A percentile compares a stretch with the other conserved stretches of the same genome.
Conservation (phyloP, 306 rosid genomes). For the Glycine soja region DNA sequence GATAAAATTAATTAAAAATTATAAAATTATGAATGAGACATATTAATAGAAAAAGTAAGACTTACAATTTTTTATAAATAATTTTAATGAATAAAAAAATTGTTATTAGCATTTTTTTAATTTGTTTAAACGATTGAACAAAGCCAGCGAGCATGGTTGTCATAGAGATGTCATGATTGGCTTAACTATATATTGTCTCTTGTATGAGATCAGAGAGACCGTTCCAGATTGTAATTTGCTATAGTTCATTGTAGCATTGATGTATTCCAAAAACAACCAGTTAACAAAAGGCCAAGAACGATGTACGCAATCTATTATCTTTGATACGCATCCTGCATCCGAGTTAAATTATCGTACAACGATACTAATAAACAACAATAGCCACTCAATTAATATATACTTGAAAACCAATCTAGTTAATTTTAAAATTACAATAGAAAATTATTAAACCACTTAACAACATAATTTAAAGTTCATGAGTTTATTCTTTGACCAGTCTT, state of each 20-base stretch:
- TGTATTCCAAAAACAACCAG: slow-evolving; percentile 51
- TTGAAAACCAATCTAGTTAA: slow-evolving; percentile 5
- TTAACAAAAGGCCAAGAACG: slow-evolving; percentile 58
- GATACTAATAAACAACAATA: slow-evolving; percentile 18
- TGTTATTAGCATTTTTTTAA: neutral
- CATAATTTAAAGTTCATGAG: slow-evolving; percentile 1
- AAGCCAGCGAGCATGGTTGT: slow-evolving; percentile 45
- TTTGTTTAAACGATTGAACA: neutral
- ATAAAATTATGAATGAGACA: too few species aligned
- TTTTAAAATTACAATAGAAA: slow-evolving; percentile 7
- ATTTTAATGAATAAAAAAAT: too few species aligned
- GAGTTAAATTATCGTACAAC: slow-evolving; percentile 40
- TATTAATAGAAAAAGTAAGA: neutral
- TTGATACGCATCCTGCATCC: slow-evolving; percentile 61
- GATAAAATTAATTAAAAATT: too few species aligned
- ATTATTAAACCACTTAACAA: slow-evolving; percentile 2
- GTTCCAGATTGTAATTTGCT: slow-evolving; percentile 42
- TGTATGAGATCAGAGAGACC: slow-evolving; percentile 6
- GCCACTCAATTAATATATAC: slow-evolving; percentile 31
- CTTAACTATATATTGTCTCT: slow-evolving; percentile 45
- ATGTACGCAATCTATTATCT: slow-evolving; percentile 58
- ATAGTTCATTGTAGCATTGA: slow-evolving; percentile 47
- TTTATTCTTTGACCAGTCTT: slow-evolving; percentile 9
- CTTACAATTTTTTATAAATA: neutral
- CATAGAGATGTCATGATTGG: slow-evolving; percentile 47